These are phyloP conservation scores for Gigaspora rosea DNA, from an alignment of 192 early-diverging fungal genomes.

Conservation along the genomic window DNA sequence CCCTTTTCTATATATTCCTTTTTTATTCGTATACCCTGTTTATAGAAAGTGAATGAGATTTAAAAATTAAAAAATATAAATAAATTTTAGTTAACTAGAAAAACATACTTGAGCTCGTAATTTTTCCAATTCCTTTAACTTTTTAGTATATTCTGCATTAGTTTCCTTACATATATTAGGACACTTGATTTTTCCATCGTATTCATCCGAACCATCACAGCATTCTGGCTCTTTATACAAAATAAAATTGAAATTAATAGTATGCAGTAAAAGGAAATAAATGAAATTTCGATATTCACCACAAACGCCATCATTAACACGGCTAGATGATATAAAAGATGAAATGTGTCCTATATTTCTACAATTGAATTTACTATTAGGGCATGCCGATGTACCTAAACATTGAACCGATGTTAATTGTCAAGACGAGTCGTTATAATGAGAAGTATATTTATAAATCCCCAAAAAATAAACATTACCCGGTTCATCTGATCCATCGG, in stretches of 20 bases:
- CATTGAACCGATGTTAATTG: too few species aligned
- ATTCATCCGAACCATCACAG: slow-evolving; percentile 96
- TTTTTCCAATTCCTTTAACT: slow-evolving; percentile 35
- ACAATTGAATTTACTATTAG: slow-evolving; percentile 80
- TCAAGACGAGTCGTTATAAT: too few species aligned
- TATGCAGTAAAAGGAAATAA: not conserved
- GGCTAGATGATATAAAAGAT: slow-evolving; percentile 60
- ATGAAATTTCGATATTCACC: slow-evolving; percentile 45
- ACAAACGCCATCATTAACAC: slow-evolving; percentile 95
- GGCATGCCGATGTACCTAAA: slow-evolving; percentile 87
- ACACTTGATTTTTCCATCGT: slow-evolving; percentile 59
- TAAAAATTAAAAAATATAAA: not conserved
- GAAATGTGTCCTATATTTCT: slow-evolving; percentile 75
- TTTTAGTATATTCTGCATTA: slow-evolving; percentile 48
- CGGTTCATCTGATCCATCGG: slow-evolving; percentile 93
- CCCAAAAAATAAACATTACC: too few species aligned
- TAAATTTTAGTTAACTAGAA: not conserved
- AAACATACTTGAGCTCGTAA: slow-evolving; percentile 31
- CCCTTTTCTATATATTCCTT: slow-evolving; percentile 40
- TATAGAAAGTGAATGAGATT: not conserved
- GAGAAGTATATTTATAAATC: too few species aligned
- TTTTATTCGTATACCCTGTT: slow-evolving; percentile 26
- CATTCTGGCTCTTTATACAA: slow-evolving; percentile 68
- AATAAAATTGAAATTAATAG: slow-evolving; percentile 4
- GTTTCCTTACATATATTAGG: slow-evolving; percentile 74